Evolutionary conservation across 139 green algal genomes (phyloP), one percentile per base, ranked within the genome.

Genomic region (Gonium pectorale): DNA sequence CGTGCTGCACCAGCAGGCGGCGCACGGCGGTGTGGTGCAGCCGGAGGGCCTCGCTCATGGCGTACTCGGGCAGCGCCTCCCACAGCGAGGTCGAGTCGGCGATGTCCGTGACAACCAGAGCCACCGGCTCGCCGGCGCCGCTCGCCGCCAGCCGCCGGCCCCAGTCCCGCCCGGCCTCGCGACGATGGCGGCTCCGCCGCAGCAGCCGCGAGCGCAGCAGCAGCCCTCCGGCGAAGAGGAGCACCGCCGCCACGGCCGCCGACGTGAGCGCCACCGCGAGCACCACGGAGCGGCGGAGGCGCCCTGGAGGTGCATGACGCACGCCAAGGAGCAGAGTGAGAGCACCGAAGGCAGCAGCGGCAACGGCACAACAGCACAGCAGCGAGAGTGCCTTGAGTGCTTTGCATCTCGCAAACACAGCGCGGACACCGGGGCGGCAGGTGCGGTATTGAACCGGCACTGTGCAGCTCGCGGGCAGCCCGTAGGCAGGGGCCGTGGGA

Each of bases 1-100:
- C 17, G 33, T 86, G 60, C 35, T 22, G 38, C 22, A 73, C 15
- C 24, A 88, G 73, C 71, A 79, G 40, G 5, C n/a, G 15, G n/a
- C 83, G 83, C 11, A 88, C 41, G 22, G 15, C 31, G 7, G 26
- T 31, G 73, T 88, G 64, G 64, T 88, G 83, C 72, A 86, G 44
- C 5, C 27, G 74, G 27, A 88, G 5, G 11, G 43, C 73, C 26
- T 35, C n/a, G 4, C 38, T 56, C 83, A 88, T 79, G n/a, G 66
- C 60, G 3, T 29, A 62, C 0, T 37, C 66, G 2, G 73, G 60
- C 40, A 88, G 43, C 38, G 63, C 60, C 60, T 88, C 83, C 83
- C 83, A 88, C 60, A 88, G 75, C 29, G 54, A 4, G 5, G 83
- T 88, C 43, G 31, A 63, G 54, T 44, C 73, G 66, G 86, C 17